phyloP scores from a whole-genome alignment of 2,329 filamentous ascomycete species.

The Cladobotryum protrusum region DNA sequence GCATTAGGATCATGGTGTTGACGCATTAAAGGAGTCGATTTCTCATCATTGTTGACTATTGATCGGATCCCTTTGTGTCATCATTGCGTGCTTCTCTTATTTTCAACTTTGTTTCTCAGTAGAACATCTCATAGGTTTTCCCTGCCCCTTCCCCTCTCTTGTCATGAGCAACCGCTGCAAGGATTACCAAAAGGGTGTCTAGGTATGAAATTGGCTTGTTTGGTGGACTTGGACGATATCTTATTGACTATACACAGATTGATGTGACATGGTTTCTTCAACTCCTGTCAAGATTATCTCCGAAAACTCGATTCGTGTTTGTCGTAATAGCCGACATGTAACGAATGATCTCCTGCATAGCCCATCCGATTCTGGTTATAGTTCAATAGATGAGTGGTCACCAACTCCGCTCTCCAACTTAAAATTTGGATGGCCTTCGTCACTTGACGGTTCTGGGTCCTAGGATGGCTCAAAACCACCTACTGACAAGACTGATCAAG shows the following conservation, averaged over 20 bases:
- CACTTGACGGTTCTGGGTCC: constrained; percentile 9
- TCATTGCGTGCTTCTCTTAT: not conserved
- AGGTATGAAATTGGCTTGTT: not conserved
- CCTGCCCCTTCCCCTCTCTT: not conserved
- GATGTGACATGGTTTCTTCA: constrained; percentile 8
- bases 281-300: not conserved
- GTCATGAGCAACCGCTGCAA: not conserved
- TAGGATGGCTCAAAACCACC: constrained; percentile 1
- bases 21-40: not conserved
- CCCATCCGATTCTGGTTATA: constrained; percentile 25
- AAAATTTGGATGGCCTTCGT: not conserved
- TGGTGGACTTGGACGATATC: not conserved
- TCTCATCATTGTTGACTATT: not conserved
- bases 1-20: constrained; percentile 2
- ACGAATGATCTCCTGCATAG: constrained; percentile 11
- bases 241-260: not conserved
- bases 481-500: not conserved
- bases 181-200: not conserved
- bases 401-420: constrained; percentile 4
- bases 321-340: not conserved
- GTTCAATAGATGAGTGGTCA: constrained; percentile 19
- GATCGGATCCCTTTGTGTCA: not conserved
- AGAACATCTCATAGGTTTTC: not conserved
- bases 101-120: not conserved
- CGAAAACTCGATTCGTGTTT: constrained; percentile 3